Evolutionary conservation across 352 stramenopile genomes (phyloP).

Genomic region (Globisporangium apiculatum): DNA sequence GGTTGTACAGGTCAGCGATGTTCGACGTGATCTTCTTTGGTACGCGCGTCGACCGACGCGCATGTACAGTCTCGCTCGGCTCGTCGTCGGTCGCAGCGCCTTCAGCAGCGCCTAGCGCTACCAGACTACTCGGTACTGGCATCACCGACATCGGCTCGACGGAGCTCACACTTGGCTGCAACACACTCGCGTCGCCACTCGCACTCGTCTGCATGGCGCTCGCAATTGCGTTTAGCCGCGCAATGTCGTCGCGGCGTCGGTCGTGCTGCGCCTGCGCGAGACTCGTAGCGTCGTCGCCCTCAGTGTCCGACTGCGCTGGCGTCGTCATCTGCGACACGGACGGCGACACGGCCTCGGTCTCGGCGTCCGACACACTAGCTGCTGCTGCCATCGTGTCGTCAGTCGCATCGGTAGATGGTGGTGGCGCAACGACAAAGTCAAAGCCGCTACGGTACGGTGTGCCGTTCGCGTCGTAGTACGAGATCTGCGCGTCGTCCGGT

Average conservation of each 20-base stretch:
- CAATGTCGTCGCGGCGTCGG: conserved; percentile 17
- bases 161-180: neutral
- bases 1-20: conserved; percentile 75
- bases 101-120: neutral
- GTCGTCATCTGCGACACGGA: conserved; percentile 69
- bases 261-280: conserved; percentile 23
- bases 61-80: conserved; percentile 8
- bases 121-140: too few species aligned
- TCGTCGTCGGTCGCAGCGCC: neutral
- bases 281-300: conserved; percentile 28
- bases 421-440: conserved; percentile 36
- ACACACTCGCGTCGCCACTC: neutral
- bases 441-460: conserved; percentile 54
- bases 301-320: conserved; percentile 54
- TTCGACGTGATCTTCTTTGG: conserved; percentile 72
- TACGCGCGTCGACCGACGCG: conserved; percentile 52
- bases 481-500: conserved; percentile 32
- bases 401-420: neutral
- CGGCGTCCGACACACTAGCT: conserved; percentile 32
- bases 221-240: conserved; percentile 22
- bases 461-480: conserved; percentile 60
- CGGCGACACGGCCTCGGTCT: conserved; percentile 47
- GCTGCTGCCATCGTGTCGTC: neutral
- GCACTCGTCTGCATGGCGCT: conserved; percentile 16
- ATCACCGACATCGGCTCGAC: neutral